Evolutionary conservation across 2,329 filamentous ascomycete species (phyloP).

Genomic region (Pyrenochaeta sp.): DNA sequence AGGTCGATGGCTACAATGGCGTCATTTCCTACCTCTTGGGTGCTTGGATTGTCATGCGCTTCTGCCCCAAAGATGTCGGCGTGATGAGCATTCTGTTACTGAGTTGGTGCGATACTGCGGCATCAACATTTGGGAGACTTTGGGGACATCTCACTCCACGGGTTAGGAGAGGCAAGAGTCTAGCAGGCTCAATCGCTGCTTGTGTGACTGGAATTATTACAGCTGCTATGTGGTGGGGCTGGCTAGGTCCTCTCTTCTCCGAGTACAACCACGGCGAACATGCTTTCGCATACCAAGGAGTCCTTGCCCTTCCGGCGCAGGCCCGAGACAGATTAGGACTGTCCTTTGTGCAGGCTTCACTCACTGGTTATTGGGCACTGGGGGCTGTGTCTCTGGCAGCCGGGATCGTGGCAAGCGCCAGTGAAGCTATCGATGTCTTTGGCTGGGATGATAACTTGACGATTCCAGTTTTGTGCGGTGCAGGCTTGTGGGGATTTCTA

Average conservation of each 20-base stretch:
- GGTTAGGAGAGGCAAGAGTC: slow-evolving; percentile 85
- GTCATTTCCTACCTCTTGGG: slow-evolving; percentile 97
- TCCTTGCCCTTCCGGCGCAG: slow-evolving; percentile 71
- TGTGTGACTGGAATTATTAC: slow-evolving; percentile 83
- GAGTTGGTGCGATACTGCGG: slow-evolving; percentile 97
- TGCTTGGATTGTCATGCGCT: slow-evolving; percentile 82
- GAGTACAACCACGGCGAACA: slow-evolving; percentile 54
- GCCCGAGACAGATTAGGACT: slow-evolving; percentile 69
- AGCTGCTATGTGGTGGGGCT: slow-evolving; percentile 87
- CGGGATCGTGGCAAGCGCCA: slow-evolving; percentile 86
- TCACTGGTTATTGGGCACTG: slow-evolving; percentile 76
- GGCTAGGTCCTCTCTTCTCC: slow-evolving; percentile 68
- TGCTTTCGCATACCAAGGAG: slow-evolving; percentile 82
- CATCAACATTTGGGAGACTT: slow-evolving; percentile 88
- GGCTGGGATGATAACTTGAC: slow-evolving; percentile 98
- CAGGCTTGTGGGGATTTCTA: slow-evolving; percentile 90
- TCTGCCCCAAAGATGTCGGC: slow-evolving; percentile 92
- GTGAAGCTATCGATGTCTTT: slow-evolving; percentile 89
- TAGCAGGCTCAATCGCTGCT: slow-evolving; percentile 87
- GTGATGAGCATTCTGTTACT: slow-evolving; percentile 89
- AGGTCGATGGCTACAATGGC: slow-evolving; percentile 93
- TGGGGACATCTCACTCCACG: slow-evolving; percentile 90
- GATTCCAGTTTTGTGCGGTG: slow-evolving; percentile 88
- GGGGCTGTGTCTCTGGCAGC: slow-evolving; percentile 84
- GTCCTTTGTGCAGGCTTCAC: slow-evolving; percentile 63